Base-by-base conservation (phyloP, 1,284 basidiomycete genomes). In the Phylloboletellus chloephorus region DNA sequence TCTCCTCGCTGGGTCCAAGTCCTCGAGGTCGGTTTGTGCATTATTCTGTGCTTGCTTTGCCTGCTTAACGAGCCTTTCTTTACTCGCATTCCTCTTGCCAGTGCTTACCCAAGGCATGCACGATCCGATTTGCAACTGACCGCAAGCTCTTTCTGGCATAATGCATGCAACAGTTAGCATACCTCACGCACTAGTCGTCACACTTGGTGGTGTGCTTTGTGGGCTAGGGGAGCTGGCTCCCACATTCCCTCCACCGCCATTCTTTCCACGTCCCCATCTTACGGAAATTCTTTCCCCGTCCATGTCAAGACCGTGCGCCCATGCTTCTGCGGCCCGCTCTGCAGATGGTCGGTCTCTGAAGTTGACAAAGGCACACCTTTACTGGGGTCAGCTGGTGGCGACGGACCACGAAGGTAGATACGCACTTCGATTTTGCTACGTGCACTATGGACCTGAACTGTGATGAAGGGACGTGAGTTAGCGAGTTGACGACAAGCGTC, bases 351-450 rank as follows among this genome's bases (percentile, higher is more conserved):
- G 76, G 42, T 86, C 79, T 46, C 73, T 80, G 67, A 98, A 98
- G 63, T 97, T 97, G 44, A 98, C 76, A 63, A 99, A 99, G 0
- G 95, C 95, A 65, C 92, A 97, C 65, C 91, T 89, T 63, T 22
- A 11, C 33, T n/a, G 24, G 17, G 3, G 12, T 57, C 19, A 58
- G 33, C 24, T 28, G 12, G 49, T 46, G 29, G 33, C 25, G 5
- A 33, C 3, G n/a, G 29, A 13, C 20, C 13, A 22, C 36, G 5
- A 12, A 13, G 13, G 10, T 4, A 10, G 23, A 19, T 12, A 20
- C 69, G 9, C 48, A 82, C 83, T 77, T 76, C 45, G 85, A 81
- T 62, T 89, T 88, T 24, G 79, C 77, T 5, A 97, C 88, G 53
- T 95, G 80, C 1, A 95, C 89, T 13, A 97, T 68, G 9, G 84